Evolutionary conservation across 352 stramenopile genomes (phyloP), one percentile per base, ranked within the genome.

Genomic region (Pythium guiyangense): DNA sequence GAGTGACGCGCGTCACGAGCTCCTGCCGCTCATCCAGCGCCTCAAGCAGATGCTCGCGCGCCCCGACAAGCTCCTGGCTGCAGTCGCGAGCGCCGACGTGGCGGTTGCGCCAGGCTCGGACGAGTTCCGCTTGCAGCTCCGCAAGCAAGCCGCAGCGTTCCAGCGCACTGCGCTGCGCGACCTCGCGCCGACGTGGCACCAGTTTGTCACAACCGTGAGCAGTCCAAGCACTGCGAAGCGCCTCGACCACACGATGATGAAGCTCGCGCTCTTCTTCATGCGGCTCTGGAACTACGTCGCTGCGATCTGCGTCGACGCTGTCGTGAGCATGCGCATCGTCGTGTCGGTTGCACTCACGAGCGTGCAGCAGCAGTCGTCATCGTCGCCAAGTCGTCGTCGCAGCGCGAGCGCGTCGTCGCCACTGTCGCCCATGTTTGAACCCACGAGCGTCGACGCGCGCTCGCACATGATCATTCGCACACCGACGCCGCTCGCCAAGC

Each of bases 201-300:
- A 59, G 8, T 59, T 83, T 22, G 43, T 72, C 18, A 57, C 69
- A 26, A 57, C 56, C 20, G 60, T 70, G 12, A 62, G 39, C 8
- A 46, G 48, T 22, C 27, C 47, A 1, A 49, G 52, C 34, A 25
- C 22, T 29, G 31, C 43, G 50, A 54, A 61, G 27, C 51, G 66
- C 45, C 66, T 70, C 9, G 74, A 88, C 49, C 42, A 63, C 51
- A 70, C 77, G 67, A 74, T 89, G 70, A 54, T 76, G 25, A 89
- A 89, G 66, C 57, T 77, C 26, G 57, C 62, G 54, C 43, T 88
- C 20, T 78, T 79, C 54, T 81, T 87, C 59, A 73, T 74, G 60
- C 63, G 63, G 3, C 26, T 89, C 62, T 92, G 82, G 82, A 67
- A 71, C 47, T 74, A 73, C 45, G 59, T 86, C 8, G 72, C 62